Evolutionary conservation across 2,329 filamentous ascomycete genomes (phyloP).

Genomic region (Endocalyx cinctus): DNA sequence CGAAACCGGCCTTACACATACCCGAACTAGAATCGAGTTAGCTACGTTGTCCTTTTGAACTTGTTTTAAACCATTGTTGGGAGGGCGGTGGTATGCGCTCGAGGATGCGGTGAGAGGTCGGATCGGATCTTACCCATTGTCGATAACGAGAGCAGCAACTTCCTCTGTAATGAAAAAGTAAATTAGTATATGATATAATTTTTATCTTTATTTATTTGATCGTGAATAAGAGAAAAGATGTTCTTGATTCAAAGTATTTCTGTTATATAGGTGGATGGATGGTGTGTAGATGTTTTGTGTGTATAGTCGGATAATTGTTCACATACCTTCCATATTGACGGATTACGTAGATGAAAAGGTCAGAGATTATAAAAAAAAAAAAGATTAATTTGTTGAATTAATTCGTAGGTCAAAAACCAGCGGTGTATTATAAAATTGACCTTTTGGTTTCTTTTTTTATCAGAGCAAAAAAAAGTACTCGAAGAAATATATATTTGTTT

Average conservation of each 20-base stretch:
- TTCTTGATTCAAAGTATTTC: too few species aligned
- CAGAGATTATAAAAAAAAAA: slow-evolving; percentile 15
- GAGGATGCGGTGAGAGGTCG: slow-evolving; percentile 32
- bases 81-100: slow-evolving; percentile 13
- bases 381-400: too few species aligned
- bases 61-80: slow-evolving; percentile 4
- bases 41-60: slow-evolving; percentile 9
- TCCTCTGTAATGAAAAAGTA: slow-evolving; percentile 67
- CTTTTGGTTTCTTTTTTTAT: too few species aligned
- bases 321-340: slow-evolving; percentile 62
- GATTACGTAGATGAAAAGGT: slow-evolving; percentile 37
- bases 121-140: slow-evolving; percentile 93
- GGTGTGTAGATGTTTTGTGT: too few species aligned
- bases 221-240: too few species aligned
- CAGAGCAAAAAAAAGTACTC: too few species aligned
- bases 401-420: too few species aligned
- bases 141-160: slow-evolving; percentile 99
- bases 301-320: slow-evolving; percentile 24
- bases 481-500: too few species aligned
- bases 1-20: slow-evolving; percentile 99
- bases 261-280: too few species aligned
- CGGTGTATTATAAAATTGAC: too few species aligned
- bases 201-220: too few species aligned
- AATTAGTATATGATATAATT: slow-evolving; percentile 43
- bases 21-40: slow-evolving; percentile 68